phyloP scores from a whole-genome alignment of 805 yeast genomes.

The Candida jianshihensis region DNA sequence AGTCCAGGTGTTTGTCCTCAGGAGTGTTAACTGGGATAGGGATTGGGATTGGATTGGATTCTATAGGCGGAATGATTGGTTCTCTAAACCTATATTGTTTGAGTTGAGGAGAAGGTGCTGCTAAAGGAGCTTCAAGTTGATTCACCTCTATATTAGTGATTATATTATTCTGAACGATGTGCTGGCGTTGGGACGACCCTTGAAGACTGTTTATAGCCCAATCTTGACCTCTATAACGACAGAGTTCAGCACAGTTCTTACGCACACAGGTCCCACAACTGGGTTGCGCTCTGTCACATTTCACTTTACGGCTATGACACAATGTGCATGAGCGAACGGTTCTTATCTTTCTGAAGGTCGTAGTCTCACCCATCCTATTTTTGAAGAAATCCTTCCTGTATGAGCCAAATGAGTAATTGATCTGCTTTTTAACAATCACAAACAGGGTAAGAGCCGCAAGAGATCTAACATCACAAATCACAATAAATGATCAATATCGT shows the following conservation, averaged over 20 bases:
- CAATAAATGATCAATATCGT: too few species aligned
- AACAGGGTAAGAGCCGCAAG: too few species aligned
- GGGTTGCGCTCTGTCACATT: not conserved
- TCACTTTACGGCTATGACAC: not conserved
- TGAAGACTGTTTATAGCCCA: not conserved
- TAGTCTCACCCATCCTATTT: not conserved
- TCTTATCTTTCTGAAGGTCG: not conserved
- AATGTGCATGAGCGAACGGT: not conserved
- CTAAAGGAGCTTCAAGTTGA: not conserved
- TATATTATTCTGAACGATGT: too few species aligned
- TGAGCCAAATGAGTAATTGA: too few species aligned
- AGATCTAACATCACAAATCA: too few species aligned
- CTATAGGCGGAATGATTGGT: too few species aligned
- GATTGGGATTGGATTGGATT: not conserved
- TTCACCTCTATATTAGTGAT: not conserved
- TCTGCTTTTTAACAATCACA: too few species aligned
- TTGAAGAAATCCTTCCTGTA: too few species aligned
- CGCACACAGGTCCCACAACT: not conserved
- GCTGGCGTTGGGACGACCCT: too few species aligned
- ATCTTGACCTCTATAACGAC: not conserved
- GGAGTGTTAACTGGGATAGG: not conserved
- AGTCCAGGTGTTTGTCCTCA: not conserved
- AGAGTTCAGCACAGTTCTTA: not conserved
- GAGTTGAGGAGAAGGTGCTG: not conserved
- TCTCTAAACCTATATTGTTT: too few species aligned